Evolutionary conservation across 495 filamentous ascomycete genomes (phyloP).

Genomic region (Massariosphaeria phaeospora): DNA sequence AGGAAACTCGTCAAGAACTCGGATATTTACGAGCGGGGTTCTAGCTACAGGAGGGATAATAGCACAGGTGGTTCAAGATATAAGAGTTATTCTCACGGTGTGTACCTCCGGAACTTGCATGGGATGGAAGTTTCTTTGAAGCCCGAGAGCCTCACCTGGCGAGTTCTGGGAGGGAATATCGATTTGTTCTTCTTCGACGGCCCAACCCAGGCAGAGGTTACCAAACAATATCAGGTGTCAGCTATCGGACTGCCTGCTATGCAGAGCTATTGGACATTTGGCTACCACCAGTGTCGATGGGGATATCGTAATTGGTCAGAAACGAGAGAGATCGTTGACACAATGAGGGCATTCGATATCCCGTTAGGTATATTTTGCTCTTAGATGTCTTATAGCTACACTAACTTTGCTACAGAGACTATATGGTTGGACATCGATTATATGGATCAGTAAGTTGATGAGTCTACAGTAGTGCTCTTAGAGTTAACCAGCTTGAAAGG

Average conservation of each 20-base stretch:
- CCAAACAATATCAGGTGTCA: conserved; percentile 52
- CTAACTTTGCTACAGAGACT: conserved; percentile 43
- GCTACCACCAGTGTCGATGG: conserved; percentile 63
- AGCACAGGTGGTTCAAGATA: conserved; percentile 54
- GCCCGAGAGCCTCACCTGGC: conserved; percentile 68
- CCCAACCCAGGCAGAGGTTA: conserved; percentile 53
- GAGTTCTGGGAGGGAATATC: conserved; percentile 59
- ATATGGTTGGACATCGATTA: conserved; percentile 55
- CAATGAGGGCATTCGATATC: conserved; percentile 56
- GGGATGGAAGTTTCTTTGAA: conserved; percentile 68
- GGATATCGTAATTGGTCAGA: conserved; percentile 58
- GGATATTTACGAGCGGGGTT: conserved; percentile 38
- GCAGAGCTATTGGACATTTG: conserved; percentile 51
- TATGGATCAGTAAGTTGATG: conserved; percentile 44
- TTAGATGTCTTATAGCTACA: background rate
- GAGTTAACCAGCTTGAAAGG: background rate
- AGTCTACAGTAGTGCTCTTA: background rate
- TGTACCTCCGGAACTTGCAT: conserved; percentile 63
- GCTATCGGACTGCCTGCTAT: conserved; percentile 57
- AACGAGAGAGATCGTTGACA: conserved; percentile 53
- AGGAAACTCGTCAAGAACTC: conserved; percentile 52
- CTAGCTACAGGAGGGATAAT: too few species aligned
- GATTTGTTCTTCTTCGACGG: conserved; percentile 62
- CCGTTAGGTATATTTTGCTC: conserved; percentile 38
- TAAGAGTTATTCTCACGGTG: conserved; percentile 56